Evolutionary conservation across 1,139 yeast species (phyloP), one percentile per base, ranked within the genome.

Genomic region (Protomyces lactucae-debilis): DNA sequence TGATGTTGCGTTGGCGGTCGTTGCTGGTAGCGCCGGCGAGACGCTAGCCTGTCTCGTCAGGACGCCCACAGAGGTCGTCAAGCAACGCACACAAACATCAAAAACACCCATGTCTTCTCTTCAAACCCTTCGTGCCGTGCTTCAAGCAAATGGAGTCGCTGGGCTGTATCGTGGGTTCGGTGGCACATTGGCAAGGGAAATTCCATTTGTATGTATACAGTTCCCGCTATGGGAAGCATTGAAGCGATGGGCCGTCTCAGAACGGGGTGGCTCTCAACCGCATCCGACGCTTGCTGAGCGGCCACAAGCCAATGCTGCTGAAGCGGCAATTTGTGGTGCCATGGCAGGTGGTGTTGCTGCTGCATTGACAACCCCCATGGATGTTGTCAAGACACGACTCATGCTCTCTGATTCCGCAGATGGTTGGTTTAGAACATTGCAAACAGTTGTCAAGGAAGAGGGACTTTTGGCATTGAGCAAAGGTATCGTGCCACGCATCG

Each of bases 261-360:
- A 59, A 25, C 63, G 63, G 12, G 63, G 63, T 21, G 28, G 57
- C 1, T 46, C 63, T 32, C 63, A 59, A 18, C 63, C 63, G 37
- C 63, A 59, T 52, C 63, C 52, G 10, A 72, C 74, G 2, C 67
- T 70, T 4, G 74, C 76, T 48, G 74, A 75, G 9, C 69, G 73
- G 4, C 77, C 73, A 10, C 76, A 75, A 14, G 78, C 85, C 3
- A 77, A 86, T 5, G 85, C 91, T 1, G 76, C 83, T 69, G 87
- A 86, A 72, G 97, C 97, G n/a, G 95, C 97, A 0, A 68, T 91
- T 0, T 91, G 98, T 75, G 99, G 99, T 3, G 88, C 96, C 10
- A 75, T 91, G 32, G 98, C 99, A 0, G 98, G 98, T 36, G 97
- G 95, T 1, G 74, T 90, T 25, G 97, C 98, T 0, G 99, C 98